Evolutionary conservation across 805 yeast genomes (phyloP).

Genomic region (Ogataea parapolymorpha): DNA sequence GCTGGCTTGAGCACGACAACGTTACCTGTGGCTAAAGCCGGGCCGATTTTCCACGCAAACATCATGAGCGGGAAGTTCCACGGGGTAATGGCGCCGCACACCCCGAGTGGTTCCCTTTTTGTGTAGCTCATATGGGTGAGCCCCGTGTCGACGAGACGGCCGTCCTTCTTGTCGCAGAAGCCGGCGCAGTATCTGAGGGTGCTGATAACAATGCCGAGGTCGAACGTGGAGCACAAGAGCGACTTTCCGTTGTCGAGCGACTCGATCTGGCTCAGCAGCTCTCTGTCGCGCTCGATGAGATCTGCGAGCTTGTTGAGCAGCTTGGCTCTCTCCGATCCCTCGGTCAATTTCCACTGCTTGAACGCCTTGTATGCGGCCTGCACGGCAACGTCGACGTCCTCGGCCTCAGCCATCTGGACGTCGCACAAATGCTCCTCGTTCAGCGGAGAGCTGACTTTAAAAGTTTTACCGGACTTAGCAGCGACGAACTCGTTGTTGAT

Average conservation of each 20-base stretch:
- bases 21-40: conserved; percentile 90
- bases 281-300: conserved; percentile 67
- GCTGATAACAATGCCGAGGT: conserved; percentile 64
- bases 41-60: conserved; percentile 94
- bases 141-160: conserved; percentile 74
- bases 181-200: conserved; percentile 86
- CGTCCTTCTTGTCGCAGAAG: conserved; percentile 83
- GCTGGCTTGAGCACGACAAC: conserved; percentile 86
- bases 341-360: conserved; percentile 65
- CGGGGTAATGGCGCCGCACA: conserved; percentile 93
- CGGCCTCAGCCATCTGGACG: conserved; percentile 71
- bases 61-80: conserved; percentile 96
- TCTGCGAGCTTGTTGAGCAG: conserved; percentile 73
- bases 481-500: conserved; percentile 60
- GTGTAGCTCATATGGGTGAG: conserved; percentile 70
- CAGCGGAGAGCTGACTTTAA: conserved; percentile 62
- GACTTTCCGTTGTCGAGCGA: conserved; percentile 90
- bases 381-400: conserved; percentile 82
- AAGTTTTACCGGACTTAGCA: conserved; percentile 55
- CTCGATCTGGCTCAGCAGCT: conserved; percentile 74
- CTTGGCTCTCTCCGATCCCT: conserved; percentile 65
- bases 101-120: conserved; percentile 89
- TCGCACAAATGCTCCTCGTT: conserved; percentile 68
- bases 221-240: conserved; percentile 64
- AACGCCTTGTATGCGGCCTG: conserved; percentile 80